Evolutionary conservation across 163 green algal species (phyloP), one percentile per base, ranked within the genome.

Genomic region (Scenedesmus sp.): DNA sequence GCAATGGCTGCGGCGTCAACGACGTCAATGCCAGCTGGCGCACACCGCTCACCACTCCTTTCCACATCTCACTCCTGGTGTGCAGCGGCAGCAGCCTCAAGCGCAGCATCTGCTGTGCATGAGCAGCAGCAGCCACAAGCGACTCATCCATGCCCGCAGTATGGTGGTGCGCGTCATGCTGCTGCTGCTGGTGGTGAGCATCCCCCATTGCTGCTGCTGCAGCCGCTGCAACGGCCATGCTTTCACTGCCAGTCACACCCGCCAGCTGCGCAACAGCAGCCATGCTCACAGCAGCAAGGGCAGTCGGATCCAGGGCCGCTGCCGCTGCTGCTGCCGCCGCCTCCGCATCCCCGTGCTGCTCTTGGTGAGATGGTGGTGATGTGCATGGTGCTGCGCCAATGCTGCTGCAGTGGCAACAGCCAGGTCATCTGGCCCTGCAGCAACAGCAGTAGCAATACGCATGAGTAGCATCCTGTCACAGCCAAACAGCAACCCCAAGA

Each of bases 201-300:
- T 88, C 83, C 20, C 40, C 56, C 59, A 88, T 26, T 22, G 56
- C 83, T 42, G 51, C 82, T 79, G 51, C 51, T 12, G n/a, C 82
- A 86, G n/a, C 24, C 24, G n/a, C 46, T 86, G 46, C 82, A 56
- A 53, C 33, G 20, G 65, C 82, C 82, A 56, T 61, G 33, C 82
- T 35, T 33, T 83, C 40, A 35, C 37, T 42, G 18, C 83, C 83
- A 2, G 18, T 40, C 26, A 81, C 35, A 1, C 37, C 56, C 9
- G 83, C 83, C 35, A 81, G 59, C 59, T 88, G 83, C n/a, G 83
- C 83, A 35, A 68, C 83, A 61, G 83, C 83, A 35, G 83, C 56
- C 83, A 88, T 80, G 24, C 78, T 56, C 22, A 83, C 40, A 35
- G 78, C 78, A 26, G 83, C 83, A 56, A 88, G 83, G 15, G 83